A percentile compares a stretch with the other conserved stretches of the same genome.
phyloP scores from a whole-genome alignment of 1,139 yeast genomes.

The Nakaseomyces kungkrabaensis region DNA sequence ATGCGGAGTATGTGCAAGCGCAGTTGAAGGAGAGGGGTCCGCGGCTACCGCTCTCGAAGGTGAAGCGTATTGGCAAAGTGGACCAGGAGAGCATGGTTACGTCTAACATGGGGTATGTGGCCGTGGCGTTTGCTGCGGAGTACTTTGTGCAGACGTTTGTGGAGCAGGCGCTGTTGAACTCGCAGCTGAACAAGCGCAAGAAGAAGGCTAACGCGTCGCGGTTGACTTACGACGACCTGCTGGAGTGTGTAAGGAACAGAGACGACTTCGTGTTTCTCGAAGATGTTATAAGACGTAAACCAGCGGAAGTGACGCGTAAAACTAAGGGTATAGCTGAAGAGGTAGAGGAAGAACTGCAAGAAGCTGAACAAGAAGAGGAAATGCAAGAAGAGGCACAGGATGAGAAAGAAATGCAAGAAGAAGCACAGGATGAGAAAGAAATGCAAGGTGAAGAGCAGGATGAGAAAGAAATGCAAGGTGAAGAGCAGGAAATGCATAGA shows the following conservation, averaged over 20 bases:
- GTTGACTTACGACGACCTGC: conserved; percentile 54
- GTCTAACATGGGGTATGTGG: conserved; percentile 69
- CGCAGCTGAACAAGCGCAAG: background rate
- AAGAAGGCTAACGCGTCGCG: conserved; percentile 13
- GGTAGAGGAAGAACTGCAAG: background rate
- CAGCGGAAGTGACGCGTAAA: background rate
- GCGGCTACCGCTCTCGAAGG: conserved; percentile 63
- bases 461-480: background rate
- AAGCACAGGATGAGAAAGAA: conserved; percentile 6
- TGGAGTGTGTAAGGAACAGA: conserved; percentile 56
- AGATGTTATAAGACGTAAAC: conserved; percentile 50
- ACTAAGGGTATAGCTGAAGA: background rate
- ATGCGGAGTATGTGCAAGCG: background rate
- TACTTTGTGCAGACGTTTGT: conserved; percentile 69
- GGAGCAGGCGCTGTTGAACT: conserved; percentile 58
- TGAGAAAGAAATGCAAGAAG: conserved; percentile 2
- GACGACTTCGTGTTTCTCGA: conserved; percentile 59
- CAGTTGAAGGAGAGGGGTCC: conserved; percentile 8
- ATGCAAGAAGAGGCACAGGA: conserved; percentile 1
- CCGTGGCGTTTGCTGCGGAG: conserved; percentile 83
- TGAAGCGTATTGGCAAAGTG: conserved; percentile 72
- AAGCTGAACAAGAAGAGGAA: conserved; percentile 2
- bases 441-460: background rate
- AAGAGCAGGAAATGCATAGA: background rate
- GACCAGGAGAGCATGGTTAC: conserved; percentile 77